Percentiles rank a stretch among this genome's conserved stretches.
Evolutionary conservation across 352 stramenopile species (phyloP).

Genomic region (Phytopythium mirpurense): DNA sequence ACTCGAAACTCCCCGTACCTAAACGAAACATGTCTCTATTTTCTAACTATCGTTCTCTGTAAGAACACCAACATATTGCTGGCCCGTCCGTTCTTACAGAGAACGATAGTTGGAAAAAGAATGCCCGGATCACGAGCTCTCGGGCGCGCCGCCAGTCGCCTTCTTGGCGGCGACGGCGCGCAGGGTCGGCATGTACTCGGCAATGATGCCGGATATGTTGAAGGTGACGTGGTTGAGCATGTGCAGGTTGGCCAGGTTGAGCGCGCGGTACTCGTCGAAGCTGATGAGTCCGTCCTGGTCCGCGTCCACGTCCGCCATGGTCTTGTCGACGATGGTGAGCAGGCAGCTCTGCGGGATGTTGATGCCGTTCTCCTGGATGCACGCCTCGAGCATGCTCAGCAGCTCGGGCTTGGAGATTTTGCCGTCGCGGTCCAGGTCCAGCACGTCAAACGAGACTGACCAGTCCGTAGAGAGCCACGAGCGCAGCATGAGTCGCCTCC

Average conservation of each 20-base stretch:
- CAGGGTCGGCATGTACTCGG: slow-evolving; percentile 69
- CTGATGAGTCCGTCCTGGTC: slow-evolving; percentile 70
- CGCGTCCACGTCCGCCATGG: slow-evolving; percentile 58
- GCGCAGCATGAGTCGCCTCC: background rate
- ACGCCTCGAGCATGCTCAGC: slow-evolving; percentile 64
- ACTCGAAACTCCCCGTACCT: too few relatives aligned
- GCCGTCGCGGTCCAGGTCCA: slow-evolving; percentile 70
- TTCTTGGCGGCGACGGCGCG: slow-evolving; percentile 31
- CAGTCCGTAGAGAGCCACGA: background rate
- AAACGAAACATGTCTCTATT: too few relatives aligned
- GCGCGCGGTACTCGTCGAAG: slow-evolving; percentile 63
- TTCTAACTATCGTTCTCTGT: too few relatives aligned
- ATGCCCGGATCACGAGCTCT: background rate
- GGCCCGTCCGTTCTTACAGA: too few relatives aligned
- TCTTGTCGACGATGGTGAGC: slow-evolving; percentile 63
- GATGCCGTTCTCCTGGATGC: slow-evolving; percentile 71
- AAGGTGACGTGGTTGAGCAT: slow-evolving; percentile 83
- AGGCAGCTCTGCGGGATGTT: slow-evolving; percentile 64
- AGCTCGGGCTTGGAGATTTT: slow-evolving; percentile 70
- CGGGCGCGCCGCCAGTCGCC: background rate
- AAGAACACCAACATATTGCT: too few relatives aligned
- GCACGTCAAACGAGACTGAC: slow-evolving; percentile 71
- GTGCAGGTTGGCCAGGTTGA: slow-evolving; percentile 56
- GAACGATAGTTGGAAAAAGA: too few relatives aligned
- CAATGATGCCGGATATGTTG: slow-evolving; percentile 71